Evolutionary conservation across 768 basidiomycete genomes (phyloP).

Genomic region (Tephrocybe sp.): DNA sequence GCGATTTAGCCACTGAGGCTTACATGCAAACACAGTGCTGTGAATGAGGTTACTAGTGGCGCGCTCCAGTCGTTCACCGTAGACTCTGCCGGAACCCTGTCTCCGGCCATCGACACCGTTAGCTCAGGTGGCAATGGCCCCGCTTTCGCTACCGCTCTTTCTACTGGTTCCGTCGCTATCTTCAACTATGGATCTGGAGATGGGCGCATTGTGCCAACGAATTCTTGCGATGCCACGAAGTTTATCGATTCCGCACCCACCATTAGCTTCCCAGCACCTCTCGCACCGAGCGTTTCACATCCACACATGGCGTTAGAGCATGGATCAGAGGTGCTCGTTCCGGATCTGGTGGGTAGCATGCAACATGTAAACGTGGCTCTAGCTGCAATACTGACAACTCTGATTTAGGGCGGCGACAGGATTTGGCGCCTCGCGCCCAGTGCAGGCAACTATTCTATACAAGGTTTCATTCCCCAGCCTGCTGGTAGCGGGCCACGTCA

Average conservation of each 20-base stretch:
- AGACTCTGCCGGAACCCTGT: conserved; percentile 41
- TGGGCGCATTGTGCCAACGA: conserved; percentile 51
- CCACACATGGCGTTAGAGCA: conserved; percentile 63
- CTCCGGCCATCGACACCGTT: conserved; percentile 43
- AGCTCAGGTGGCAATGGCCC: conserved; percentile 52
- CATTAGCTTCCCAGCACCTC: conserved; percentile 52
- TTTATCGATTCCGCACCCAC: conserved; percentile 37
- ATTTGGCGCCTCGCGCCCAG: conserved; percentile 57
- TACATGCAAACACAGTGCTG: conserved; percentile 40
- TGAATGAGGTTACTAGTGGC: conserved; percentile 52
- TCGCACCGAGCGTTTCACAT: conserved; percentile 44
- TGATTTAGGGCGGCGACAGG: conserved; percentile 54
- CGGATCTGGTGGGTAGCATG: conserved; percentile 48
- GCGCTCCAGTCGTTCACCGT: conserved; percentile 61
- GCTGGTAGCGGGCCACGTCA: conserved; percentile 62
- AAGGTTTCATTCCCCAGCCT: conserved; percentile 45
- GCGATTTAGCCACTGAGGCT: neutral
- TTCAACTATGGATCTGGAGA: conserved; percentile 61
- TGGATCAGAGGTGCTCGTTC: conserved; percentile 53
- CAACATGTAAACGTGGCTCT: neutral
- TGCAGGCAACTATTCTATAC: conserved; percentile 48
- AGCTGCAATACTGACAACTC: neutral
- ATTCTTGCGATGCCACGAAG: conserved; percentile 26
- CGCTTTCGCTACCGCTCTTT: conserved; percentile 49
- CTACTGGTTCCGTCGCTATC: conserved; percentile 58